Percentiles rank a stretch among this genome's conserved stretches.
Conservation (phyloP, 768 basidiomycete species). For the Pulveroboletus frians region DNA sequence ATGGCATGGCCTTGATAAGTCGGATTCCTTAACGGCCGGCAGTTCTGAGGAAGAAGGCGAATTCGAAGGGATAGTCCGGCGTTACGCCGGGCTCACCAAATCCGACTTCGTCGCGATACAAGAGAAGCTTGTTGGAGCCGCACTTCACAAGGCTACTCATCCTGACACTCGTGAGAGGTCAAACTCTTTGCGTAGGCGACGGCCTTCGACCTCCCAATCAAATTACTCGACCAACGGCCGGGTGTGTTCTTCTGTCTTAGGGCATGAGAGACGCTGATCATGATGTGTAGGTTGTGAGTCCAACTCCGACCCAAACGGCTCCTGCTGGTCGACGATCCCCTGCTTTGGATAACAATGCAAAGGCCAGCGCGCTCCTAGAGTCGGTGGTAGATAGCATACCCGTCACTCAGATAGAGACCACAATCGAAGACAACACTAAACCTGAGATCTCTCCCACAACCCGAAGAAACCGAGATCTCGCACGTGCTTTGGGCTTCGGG, state of each 20-base stretch:
- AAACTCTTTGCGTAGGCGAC: constrained; percentile 66
- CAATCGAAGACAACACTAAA: constrained; percentile 23
- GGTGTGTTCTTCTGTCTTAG: constrained; percentile 25
- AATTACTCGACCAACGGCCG: constrained; percentile 59
- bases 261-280: constrained; percentile 5
- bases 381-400: constrained; percentile 55
- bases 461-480: constrained; percentile 68
- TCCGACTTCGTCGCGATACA: constrained; percentile 69
- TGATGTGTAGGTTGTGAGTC: constrained; percentile 49
- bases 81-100: constrained; percentile 64
- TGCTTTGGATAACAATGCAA: constrained; percentile 46
- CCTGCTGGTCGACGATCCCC: constrained; percentile 28
- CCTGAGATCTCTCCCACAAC: constrained; percentile 45
- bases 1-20: constrained; percentile 65
- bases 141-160: constrained; percentile 49
- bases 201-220: constrained; percentile 81
- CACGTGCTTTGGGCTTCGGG: constrained; percentile 66
- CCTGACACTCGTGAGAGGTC: constrained; percentile 58
- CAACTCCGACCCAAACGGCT: constrained; percentile 38
- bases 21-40: constrained; percentile 43
- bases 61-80: constrained; percentile 61
- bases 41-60: constrained; percentile 52
- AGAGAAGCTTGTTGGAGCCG: constrained; percentile 65
- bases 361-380: constrained; percentile 63
- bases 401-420: constrained; percentile 30